Conservation (phyloP, 73 alveolate genomes). For the Tetrahymena borealis region DNA sequence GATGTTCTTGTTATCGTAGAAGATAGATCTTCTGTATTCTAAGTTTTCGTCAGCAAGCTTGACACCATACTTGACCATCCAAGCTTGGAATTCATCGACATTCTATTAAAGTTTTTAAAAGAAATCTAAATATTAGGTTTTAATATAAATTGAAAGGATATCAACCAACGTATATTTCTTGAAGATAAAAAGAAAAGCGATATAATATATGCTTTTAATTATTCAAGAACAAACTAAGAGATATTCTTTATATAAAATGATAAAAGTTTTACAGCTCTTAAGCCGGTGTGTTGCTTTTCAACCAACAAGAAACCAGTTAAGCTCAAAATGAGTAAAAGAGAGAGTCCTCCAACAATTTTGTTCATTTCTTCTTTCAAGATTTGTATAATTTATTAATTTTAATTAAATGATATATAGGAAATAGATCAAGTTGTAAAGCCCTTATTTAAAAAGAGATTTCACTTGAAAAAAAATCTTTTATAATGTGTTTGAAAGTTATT, state of each 20-base stretch:
- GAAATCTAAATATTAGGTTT: too few relatives aligned
- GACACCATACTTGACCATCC: background rate
- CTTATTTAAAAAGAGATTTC: too few relatives aligned
- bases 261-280: background rate
- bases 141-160: too few relatives aligned
- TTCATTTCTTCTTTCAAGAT: background rate
- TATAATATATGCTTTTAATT: too few relatives aligned
- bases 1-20: background rate
- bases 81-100: background rate
- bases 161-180: too few relatives aligned
- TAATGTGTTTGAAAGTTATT: too few relatives aligned
- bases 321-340: background rate
- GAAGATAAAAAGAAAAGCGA: too few relatives aligned
- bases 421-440: too few relatives aligned
- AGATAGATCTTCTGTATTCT: background rate
- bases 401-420: background rate
- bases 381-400: background rate
- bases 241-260: too few relatives aligned
- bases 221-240: too few relatives aligned
- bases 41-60: background rate
- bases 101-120: too few relatives aligned
- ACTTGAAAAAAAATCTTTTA: too few relatives aligned
- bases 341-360: background rate
- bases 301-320: background rate
- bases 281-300: background rate